phyloP scores from a whole-genome alignment of 2,329 filamentous ascomycete species.

The Fusarium sp. region DNA sequence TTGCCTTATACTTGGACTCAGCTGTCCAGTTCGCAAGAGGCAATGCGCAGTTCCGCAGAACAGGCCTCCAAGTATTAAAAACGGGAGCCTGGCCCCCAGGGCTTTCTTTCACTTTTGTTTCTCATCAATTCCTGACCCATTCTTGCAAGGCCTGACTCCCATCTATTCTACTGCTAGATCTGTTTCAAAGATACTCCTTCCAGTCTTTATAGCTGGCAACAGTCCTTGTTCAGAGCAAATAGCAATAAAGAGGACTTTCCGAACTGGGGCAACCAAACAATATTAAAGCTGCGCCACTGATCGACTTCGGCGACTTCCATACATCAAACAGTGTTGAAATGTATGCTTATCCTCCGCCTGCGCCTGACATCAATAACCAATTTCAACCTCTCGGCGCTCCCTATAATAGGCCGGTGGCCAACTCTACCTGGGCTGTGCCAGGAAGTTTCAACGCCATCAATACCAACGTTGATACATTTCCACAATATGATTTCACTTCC shows the following conservation, averaged over 20 bases:
- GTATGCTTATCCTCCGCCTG: conserved; percentile 17
- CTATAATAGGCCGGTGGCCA: conserved; percentile 15
- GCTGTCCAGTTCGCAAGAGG: conserved; percentile 25
- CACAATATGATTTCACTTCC: conserved; percentile 16
- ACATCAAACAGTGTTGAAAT: conserved; percentile 22
- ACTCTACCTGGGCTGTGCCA: conserved; percentile 16
- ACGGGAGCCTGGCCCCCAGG: conserved; percentile 7
- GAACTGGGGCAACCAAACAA: not conserved
- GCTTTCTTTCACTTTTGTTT: conserved; percentile 14
- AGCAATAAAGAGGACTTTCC: conserved; percentile 8
- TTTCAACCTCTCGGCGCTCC: conserved; percentile 1
- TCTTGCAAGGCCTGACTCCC: conserved; percentile 13
- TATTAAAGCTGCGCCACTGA: conserved; percentile 23
- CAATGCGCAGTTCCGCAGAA: conserved; percentile 19
- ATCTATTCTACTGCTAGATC: not conserved
- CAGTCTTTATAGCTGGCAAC: conserved; percentile 1
- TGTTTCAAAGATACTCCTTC: not conserved
- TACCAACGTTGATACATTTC: conserved; percentile 6
- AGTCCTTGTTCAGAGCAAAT: not conserved
- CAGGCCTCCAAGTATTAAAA: conserved; percentile 21
- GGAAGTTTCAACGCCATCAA: conserved; percentile 13
- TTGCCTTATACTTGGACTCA: conserved; percentile 19
- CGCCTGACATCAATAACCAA: conserved; percentile 13
- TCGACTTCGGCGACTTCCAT: conserved; percentile 8
- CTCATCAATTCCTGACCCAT: conserved; percentile 6